phyloP scores from a whole-genome alignment of 148 eudicot genomes.

The Spergularia bocconei region DNA sequence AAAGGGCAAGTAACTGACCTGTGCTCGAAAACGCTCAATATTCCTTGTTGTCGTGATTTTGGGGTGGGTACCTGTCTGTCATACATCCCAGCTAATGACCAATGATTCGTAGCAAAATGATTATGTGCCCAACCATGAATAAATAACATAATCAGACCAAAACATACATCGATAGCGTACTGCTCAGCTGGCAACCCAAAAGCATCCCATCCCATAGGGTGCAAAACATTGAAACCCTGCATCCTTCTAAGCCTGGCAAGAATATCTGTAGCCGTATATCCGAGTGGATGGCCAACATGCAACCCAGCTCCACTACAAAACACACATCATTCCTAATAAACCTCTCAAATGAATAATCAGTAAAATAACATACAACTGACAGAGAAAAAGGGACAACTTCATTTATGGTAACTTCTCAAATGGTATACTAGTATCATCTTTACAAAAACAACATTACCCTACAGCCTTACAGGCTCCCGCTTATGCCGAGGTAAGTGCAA shows the following conservation, averaged over 20 bases:
- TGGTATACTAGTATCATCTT: not conserved
- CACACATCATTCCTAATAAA: not conserved
- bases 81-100: slow-evolving; percentile 37
- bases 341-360: slow-evolving; percentile 6
- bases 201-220: slow-evolving; percentile 99
- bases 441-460: no score
- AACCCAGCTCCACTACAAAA: slow-evolving; percentile 92
- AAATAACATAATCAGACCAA: slow-evolving; percentile 15
- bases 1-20: slow-evolving; percentile 42
- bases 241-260: slow-evolving; percentile 94
- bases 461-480: no score
- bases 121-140: not conserved
- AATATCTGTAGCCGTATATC: slow-evolving; percentile 97
- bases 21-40: slow-evolving; percentile 74
- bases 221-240: slow-evolving; percentile 96
- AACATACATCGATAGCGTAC: slow-evolving; percentile 87
- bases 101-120: slow-evolving; percentile 8
- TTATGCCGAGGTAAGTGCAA: no score
- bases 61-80: slow-evolving; percentile 97
- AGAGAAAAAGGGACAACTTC: not conserved
- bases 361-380: not conserved
- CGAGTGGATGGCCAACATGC: slow-evolving; percentile 99
- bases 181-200: slow-evolving; percentile 99
- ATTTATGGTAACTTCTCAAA: not conserved
- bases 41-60: slow-evolving; percentile 80